Conservation (phyloP, 768 basidiomycete genomes). For the Suillus weaverae region DNA sequence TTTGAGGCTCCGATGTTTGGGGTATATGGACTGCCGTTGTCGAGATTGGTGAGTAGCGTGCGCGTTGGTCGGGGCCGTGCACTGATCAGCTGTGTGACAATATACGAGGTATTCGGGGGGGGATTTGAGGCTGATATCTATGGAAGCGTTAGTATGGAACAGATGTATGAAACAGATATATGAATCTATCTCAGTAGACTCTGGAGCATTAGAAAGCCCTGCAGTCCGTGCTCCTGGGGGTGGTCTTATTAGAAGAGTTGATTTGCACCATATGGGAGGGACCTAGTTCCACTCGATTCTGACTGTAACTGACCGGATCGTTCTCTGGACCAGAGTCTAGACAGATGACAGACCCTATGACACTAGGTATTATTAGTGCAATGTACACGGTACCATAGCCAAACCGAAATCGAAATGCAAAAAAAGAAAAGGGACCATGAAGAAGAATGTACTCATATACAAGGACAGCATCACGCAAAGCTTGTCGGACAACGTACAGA, state of each 20-base stretch:
- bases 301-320: not conserved
- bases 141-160: conserved; percentile 89
- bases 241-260: not conserved
- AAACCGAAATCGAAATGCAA: not conserved
- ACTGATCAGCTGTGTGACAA: conserved; percentile 33
- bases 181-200: conserved; percentile 88
- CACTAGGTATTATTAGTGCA: conserved; percentile 1
- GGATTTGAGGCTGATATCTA: conserved; percentile 88
- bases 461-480: not conserved
- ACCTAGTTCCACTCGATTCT: not conserved
- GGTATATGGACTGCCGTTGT: conserved; percentile 87
- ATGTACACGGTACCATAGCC: not conserved
- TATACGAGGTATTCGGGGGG: conserved; percentile 96
- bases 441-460: not conserved
- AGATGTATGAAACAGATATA: conserved; percentile 91
- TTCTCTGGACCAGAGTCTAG: not conserved
- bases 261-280: not conserved
- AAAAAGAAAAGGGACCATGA: not conserved
- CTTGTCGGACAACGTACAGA: not conserved
- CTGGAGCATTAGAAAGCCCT: conserved; percentile 77
- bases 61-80: not conserved
- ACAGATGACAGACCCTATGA: not conserved
- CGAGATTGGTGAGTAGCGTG: conserved; percentile 68
- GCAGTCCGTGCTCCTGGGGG: conserved; percentile 24
- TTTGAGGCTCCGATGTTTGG: conserved; percentile 96